Evolutionary conservation across 2,329 filamentous ascomycete genomes (phyloP).

Genomic region (Cladosporium oxysporum): DNA sequence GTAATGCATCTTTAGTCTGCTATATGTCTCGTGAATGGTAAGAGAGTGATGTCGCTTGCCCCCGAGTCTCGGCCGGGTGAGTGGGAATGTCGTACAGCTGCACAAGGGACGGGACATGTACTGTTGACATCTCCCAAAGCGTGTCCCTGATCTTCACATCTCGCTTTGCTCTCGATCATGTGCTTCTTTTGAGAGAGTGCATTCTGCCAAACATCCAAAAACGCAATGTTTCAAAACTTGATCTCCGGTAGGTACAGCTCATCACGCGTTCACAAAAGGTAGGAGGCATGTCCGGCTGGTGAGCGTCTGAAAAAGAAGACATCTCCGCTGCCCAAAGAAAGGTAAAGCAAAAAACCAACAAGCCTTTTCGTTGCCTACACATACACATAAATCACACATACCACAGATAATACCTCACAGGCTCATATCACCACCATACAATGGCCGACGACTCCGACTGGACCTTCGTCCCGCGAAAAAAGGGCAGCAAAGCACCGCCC

Average conservation of each 20-base stretch:
- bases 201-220: not conserved
- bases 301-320: not conserved
- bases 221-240: not conserved
- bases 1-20: too few species aligned
- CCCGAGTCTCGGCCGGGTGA: not conserved
- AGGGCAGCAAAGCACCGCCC: not conserved
- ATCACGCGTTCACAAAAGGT: not conserved
- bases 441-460: conserved; percentile 18
- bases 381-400: not conserved
- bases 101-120: not conserved
- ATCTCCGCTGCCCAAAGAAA: not conserved
- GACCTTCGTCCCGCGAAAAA: conserved; percentile 17
- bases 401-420: not conserved
- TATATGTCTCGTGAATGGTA: not conserved
- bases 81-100: not conserved
- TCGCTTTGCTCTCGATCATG: not conserved
- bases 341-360: not conserved
- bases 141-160: not conserved
- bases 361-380: not conserved
- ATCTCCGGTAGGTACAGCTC: not conserved
- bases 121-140: not conserved
- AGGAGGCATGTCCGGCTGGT: not conserved
- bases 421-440: not conserved
- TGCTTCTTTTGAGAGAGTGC: not conserved
- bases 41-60: not conserved